These are phyloP conservation scores for Acacia acuminata DNA, from an alignment of 306 rosid genomes.

Conservation along the genomic window DNA sequence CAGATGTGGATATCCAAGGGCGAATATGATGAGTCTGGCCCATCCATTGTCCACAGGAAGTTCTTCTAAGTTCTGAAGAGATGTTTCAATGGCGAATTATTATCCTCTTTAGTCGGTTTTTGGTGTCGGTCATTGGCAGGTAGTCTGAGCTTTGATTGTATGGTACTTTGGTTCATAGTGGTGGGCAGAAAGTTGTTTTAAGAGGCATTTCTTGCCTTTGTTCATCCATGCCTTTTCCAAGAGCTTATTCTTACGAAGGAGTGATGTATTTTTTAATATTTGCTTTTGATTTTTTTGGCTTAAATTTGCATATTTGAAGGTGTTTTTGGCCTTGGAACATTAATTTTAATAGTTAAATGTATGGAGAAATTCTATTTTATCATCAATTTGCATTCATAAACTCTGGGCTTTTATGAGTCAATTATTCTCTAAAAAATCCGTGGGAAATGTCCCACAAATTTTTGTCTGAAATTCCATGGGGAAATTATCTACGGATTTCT, in stretches of 20 bases:
- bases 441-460: no score
- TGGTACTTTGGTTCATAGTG: conserved; percentile 37
- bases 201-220: conserved; percentile 39
- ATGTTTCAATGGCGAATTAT: conserved; percentile 69
- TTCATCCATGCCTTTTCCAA: conserved; percentile 54
- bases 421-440: not conserved
- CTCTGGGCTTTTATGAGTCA: not conserved
- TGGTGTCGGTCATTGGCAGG: conserved; percentile 59
- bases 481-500: no score
- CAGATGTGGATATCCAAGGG: conserved; percentile 99
- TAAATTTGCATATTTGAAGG: conserved; percentile 44
- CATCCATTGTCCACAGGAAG: conserved; percentile 96
- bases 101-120: conserved; percentile 64
- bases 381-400: conserved; percentile 55
- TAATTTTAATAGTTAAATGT: conserved; percentile 71
- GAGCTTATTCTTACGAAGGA: conserved; percentile 71
- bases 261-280: conserved; percentile 55
- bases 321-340: conserved; percentile 51
- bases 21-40: conserved; percentile 94
- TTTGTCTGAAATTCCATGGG: no score
- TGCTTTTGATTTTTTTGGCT: conserved; percentile 20
- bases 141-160: conserved; percentile 34
- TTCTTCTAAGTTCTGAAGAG: conserved; percentile 66
- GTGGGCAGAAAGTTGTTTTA: conserved; percentile 35
- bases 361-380: conserved; percentile 52